Conservation (phyloP, 2,329 filamentous ascomycete species). For the Aspergillaceae sp. region DNA sequence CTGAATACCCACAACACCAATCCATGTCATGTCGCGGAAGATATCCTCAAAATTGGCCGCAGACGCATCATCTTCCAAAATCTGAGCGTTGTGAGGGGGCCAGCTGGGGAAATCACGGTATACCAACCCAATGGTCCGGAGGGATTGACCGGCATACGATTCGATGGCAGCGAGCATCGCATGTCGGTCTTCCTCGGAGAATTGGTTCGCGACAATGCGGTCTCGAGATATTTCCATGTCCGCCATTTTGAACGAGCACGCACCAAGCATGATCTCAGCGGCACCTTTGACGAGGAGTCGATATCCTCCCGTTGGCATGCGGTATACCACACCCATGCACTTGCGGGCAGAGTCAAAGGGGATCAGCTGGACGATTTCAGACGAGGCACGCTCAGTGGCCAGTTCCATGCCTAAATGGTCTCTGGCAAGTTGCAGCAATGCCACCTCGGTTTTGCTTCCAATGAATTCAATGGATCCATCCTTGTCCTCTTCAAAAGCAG, state of each 20-base stretch:
- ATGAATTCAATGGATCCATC: slow-evolving; percentile 59
- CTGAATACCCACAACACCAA: slow-evolving; percentile 65
- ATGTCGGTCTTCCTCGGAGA: slow-evolving; percentile 20
- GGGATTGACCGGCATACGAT: slow-evolving; percentile 45
- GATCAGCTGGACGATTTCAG: slow-evolving; percentile 56
- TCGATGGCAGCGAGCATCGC: slow-evolving; percentile 29
- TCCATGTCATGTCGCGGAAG: slow-evolving; percentile 64
- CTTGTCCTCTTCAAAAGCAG: slow-evolving; percentile 67
- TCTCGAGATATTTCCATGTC: slow-evolving; percentile 21
- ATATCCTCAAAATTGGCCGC: slow-evolving; percentile 60
- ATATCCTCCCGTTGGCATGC: slow-evolving; percentile 30
- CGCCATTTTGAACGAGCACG: slow-evolving; percentile 25
- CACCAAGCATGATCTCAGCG: slow-evolving; percentile 38
- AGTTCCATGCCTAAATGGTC: slow-evolving; percentile 61
- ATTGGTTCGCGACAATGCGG: slow-evolving; percentile 13
- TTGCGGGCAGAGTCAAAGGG: slow-evolving; percentile 70
- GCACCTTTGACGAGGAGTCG: slow-evolving; percentile 43
- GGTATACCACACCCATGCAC: slow-evolving; percentile 48
- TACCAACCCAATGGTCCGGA: slow-evolving; percentile 66
- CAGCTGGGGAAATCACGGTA: slow-evolving; percentile 64
- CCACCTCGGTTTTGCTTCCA: slow-evolving; percentile 70
- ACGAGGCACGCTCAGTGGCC: slow-evolving; percentile 53
- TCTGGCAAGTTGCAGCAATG: slow-evolving; percentile 60
- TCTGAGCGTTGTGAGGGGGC: slow-evolving; percentile 52
- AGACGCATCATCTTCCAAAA: slow-evolving; percentile 51